Percentiles rank a stretch among this genome's conserved stretches.
Conservation (phyloP, 768 basidiomycete genomes). For the Termitomyces bulborhizus region DNA sequence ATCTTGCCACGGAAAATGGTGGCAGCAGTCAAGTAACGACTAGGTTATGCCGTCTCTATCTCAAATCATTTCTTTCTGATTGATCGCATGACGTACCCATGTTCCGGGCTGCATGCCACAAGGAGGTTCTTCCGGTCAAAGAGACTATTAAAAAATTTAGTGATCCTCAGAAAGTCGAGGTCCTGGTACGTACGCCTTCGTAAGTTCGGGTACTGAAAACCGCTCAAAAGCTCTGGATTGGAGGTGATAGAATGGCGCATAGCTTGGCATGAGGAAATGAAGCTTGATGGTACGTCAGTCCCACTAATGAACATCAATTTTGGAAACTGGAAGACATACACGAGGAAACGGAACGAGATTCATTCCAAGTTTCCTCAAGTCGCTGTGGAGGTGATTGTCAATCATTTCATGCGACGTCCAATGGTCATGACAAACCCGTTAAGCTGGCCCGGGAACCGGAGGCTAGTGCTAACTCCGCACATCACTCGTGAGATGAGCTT, state of each 20-base stretch:
- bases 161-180: neutral
- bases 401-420: neutral
- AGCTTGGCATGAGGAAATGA: conserved; percentile 95
- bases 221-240: conserved; percentile 56
- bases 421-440: conserved; percentile 59
- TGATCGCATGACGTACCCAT: conserved; percentile 43
- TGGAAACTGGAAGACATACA: conserved; percentile 27
- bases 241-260: conserved; percentile 80
- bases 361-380: conserved; percentile 85
- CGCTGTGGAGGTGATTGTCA: conserved; percentile 33
- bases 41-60: neutral
- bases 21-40: conserved; percentile 64
- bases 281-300: conserved; percentile 39
- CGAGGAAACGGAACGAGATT: conserved; percentile 97
- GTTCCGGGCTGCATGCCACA: conserved; percentile 76
- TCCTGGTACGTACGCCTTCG: conserved; percentile 49
- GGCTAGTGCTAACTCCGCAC: conserved; percentile 89
- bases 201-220: conserved; percentile 61
- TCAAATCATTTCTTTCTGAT: neutral
- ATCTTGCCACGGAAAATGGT: conserved; percentile 84
- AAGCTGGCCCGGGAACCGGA: conserved; percentile 91
- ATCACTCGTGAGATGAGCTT: conserved; percentile 81
- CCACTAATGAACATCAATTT: neutral
- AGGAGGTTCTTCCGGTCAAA: conserved; percentile 79
- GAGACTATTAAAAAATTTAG: conserved; percentile 35